phyloP scores from a whole-genome alignment of 441 rosid species.

The Populus tomentosa region DNA sequence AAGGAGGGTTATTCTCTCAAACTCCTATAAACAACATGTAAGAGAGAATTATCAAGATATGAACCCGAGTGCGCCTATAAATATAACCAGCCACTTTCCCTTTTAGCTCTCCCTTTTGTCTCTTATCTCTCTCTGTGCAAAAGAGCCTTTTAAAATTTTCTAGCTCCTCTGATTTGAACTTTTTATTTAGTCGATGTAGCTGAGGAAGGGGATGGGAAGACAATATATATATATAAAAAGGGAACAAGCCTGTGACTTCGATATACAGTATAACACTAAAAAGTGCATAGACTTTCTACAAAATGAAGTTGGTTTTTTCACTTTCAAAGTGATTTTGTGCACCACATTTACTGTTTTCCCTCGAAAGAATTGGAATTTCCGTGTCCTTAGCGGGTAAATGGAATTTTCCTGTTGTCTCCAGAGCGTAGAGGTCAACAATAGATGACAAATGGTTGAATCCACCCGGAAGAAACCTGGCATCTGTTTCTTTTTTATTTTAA shows the following conservation, averaged over 20 bases:
- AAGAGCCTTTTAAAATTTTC: not conserved
- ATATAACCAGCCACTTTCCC: conserved; percentile 20
- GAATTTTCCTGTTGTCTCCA: conserved; percentile 20
- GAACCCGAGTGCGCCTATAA: conserved; percentile 13
- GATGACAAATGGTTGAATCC: conserved; percentile 28
- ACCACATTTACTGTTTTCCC: conserved; percentile 26
- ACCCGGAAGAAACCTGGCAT: no score
- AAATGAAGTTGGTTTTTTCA: conserved; percentile 4
- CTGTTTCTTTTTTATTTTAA: no score
- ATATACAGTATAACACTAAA: not conserved
- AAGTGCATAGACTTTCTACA: conserved; percentile 6
- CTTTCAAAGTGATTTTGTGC: conserved; percentile 7
- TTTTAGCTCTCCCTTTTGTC: not conserved
- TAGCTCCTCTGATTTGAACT: not conserved
- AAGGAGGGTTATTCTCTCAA: not conserved
- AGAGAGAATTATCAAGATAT: not conserved
- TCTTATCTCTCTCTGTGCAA: not conserved
- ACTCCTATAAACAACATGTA: not conserved
- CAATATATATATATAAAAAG: no score
- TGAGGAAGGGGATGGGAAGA: not conserved
- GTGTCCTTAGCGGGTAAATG: conserved; percentile 16
- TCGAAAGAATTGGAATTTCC: conserved; percentile 23
- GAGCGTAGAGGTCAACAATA: conserved; percentile 23
- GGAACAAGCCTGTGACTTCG: not conserved
- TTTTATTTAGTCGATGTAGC: not conserved